A percentile compares a stretch with the other conserved stretches of the same genome.
phyloP scores from a whole-genome alignment of 192 early-diverging fungal species.

The Coemansia sp. region DNA sequence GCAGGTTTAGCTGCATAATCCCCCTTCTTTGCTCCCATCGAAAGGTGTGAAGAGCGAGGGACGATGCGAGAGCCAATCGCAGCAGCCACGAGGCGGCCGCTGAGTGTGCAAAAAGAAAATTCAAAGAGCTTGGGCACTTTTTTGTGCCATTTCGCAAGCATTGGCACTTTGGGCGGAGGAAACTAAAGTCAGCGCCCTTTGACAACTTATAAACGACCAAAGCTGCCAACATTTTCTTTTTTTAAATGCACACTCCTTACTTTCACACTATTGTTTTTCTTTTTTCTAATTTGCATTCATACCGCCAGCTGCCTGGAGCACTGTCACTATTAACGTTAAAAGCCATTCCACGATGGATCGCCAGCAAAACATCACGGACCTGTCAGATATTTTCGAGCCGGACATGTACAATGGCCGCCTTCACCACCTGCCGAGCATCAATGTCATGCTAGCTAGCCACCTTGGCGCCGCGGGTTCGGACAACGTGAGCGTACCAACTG shows the following conservation, averaged over 20 bases:
- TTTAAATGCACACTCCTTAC: neutral
- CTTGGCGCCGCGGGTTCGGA: neutral
- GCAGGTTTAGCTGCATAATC: neutral
- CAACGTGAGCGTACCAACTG: neutral
- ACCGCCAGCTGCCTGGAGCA: constrained; percentile 1
- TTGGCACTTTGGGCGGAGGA: neutral
- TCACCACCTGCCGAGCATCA: constrained; percentile 26
- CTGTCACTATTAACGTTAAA: constrained; percentile 1
- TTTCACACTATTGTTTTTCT: neutral
- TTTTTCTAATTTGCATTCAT: neutral
- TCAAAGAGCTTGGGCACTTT: neutral
- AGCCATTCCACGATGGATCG: constrained; percentile 15
- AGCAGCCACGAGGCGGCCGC: neutral
- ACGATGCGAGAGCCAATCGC: neutral
- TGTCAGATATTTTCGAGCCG: constrained; percentile 44
- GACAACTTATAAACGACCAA: neutral
- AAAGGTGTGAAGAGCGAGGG: neutral
- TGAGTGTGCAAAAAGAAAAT: neutral
- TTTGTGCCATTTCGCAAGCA: neutral
- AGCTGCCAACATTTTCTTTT: neutral
- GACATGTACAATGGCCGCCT: constrained; percentile 17
- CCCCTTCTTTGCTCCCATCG: neutral
- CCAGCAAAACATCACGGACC: constrained; percentile 12
- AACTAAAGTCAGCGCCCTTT: neutral
- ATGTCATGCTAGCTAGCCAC: constrained; percentile 16